Percentiles rank a stretch among this genome's conserved stretches.
Evolutionary conservation across 495 filamentous ascomycete species (phyloP).

Genomic region (Cercophora scortea): DNA sequence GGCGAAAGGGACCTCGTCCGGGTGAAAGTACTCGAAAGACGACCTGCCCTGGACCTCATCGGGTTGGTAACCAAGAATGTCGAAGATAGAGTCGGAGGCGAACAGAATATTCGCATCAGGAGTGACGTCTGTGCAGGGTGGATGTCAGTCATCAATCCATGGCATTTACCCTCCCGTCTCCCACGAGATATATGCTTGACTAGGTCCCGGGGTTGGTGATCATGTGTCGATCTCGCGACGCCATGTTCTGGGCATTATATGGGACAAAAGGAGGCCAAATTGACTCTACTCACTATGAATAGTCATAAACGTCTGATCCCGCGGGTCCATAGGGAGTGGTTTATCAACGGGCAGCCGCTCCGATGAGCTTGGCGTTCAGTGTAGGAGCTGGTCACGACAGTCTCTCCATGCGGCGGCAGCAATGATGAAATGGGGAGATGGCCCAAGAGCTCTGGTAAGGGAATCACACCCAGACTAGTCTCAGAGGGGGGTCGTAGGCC

Average conservation of each 20-base stretch:
- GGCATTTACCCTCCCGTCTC: background rate
- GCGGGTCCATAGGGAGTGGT: constrained; percentile 50
- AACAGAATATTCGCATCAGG: constrained; percentile 75
- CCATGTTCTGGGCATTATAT: background rate
- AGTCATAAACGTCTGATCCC: constrained; percentile 81
- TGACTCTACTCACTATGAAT: constrained; percentile 65
- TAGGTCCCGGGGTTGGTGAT: constrained; percentile 1
- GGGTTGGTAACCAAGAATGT: constrained; percentile 75
- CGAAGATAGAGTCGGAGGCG: constrained; percentile 72
- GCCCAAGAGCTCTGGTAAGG: background rate
- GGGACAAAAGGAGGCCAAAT: background rate
- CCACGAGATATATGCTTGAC: background rate
- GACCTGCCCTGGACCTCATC: constrained; percentile 69
- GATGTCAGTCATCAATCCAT: background rate
- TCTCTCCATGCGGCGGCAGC: constrained; percentile 23
- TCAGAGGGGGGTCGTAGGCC: background rate
- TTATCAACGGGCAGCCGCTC: constrained; percentile 20
- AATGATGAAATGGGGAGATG: constrained; percentile 2
- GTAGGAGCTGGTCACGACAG: constrained; percentile 17
- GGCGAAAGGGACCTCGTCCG: constrained; percentile 71
- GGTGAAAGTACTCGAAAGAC: constrained; percentile 82
- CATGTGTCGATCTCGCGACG: background rate
- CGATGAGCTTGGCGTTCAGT: constrained; percentile 25
- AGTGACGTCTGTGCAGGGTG: constrained; percentile 52
- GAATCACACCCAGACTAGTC: constrained; percentile 1